A percentile compares a stretch with the other conserved stretches of the same genome.
Evolutionary conservation across 2,329 filamentous ascomycete species (phyloP).

Genomic region (Cadophora sp.): DNA sequence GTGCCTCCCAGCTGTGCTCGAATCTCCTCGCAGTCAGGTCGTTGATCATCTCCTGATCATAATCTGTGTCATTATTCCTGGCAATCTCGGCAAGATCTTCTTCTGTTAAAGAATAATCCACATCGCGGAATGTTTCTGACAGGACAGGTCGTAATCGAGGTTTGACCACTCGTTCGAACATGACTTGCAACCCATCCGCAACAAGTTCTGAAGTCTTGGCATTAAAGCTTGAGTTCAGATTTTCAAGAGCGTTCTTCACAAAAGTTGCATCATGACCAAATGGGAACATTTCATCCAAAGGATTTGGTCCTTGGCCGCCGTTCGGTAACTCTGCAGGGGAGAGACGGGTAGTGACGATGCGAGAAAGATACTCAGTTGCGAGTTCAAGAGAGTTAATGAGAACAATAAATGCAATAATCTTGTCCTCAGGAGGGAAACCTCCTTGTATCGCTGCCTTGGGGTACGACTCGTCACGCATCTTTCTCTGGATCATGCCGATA

Average conservation of each 20-base stretch:
- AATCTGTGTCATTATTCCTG: conserved; percentile 53
- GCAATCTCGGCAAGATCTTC: conserved; percentile 65
- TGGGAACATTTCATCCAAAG: conserved; percentile 74
- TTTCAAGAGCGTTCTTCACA: conserved; percentile 71
- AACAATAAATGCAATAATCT: conserved; percentile 87
- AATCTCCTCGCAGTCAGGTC: conserved; percentile 82
- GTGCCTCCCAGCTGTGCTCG: conserved; percentile 81
- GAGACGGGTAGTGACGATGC: conserved; percentile 79
- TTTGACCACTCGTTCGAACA: conserved; percentile 88
- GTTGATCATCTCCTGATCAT: conserved; percentile 56
- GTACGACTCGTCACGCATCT: conserved; percentile 96
- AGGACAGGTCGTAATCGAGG: conserved; percentile 84
- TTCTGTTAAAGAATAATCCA: conserved; percentile 78
- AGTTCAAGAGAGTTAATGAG: conserved; percentile 96
- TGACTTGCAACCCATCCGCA: conserved; percentile 81
- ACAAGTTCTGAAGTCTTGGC: conserved; percentile 83
- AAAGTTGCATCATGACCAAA: conserved; percentile 77
- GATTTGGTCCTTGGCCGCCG: conserved; percentile 41
- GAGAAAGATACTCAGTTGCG: conserved; percentile 86
- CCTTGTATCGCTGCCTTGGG: conserved; percentile 81
- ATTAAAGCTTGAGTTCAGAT: conserved; percentile 75
- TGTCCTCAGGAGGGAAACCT: conserved; percentile 84
- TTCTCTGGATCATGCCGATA: conserved; percentile 94
- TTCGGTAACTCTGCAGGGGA: conserved; percentile 51
- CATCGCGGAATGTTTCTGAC: conserved; percentile 87